phyloP scores from a whole-genome alignment of 75 land plant species.

The Sequoiadendron giganteum region DNA sequence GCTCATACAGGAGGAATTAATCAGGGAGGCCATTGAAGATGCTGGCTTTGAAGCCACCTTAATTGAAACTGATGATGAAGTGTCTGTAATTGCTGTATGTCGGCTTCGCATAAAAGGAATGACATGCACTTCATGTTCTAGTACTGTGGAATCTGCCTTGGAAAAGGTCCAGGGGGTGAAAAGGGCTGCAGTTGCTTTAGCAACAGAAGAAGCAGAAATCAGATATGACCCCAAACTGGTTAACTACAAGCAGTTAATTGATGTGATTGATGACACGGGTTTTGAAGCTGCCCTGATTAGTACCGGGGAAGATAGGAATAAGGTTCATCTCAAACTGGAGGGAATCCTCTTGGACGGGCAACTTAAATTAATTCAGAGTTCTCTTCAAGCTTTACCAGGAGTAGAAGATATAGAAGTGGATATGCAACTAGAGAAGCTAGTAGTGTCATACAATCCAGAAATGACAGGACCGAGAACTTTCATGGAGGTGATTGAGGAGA shows the following conservation, averaged over 20 bases:
- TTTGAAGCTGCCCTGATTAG: constrained; percentile 66
- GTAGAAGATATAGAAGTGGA: constrained; percentile 43
- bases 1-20: constrained; percentile 48
- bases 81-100: constrained; percentile 29
- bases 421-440: constrained; percentile 20
- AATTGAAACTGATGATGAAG: constrained; percentile 35
- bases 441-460: constrained; percentile 63
- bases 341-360: constrained; percentile 29
- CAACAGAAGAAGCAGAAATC: constrained; percentile 79
- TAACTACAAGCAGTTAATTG: constrained; percentile 31
- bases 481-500: constrained; percentile 56
- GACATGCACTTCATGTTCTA: constrained; percentile 82
- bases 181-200: constrained; percentile 64
- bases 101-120: constrained; percentile 67
- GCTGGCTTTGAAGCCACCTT: constrained; percentile 61
- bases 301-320: constrained; percentile 61
- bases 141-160: constrained; percentile 60
- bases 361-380: constrained; percentile 36
- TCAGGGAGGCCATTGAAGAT: constrained; percentile 71
- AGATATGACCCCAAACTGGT: constrained; percentile 57
- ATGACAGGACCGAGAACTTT: constrained; percentile 66
- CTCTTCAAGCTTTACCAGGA: constrained; percentile 65
- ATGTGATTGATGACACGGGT: constrained; percentile 57
- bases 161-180: constrained; percentile 48
- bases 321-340: constrained; percentile 48